Evolutionary conservation across 306 rosid species (phyloP), one percentile per base, ranked within the genome.

Genomic region (Casuarina glauca): DNA sequence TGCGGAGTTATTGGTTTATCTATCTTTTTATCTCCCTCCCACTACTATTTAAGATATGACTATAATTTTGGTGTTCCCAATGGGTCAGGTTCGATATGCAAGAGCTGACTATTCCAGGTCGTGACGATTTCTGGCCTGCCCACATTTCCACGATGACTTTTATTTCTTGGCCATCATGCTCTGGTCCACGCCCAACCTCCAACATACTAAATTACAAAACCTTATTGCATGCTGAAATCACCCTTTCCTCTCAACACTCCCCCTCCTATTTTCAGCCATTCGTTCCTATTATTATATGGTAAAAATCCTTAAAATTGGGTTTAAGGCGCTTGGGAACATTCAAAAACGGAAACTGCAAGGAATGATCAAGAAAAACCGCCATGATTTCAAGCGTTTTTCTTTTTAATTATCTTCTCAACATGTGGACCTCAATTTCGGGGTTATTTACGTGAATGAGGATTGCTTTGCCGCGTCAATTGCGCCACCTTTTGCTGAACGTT

Each of bases 381-480:
- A 52, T 54, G 48, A 66, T 66, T 42, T 32, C 11, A 69, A 66
- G 32, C 49, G 51, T 15, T 20, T 45, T 1, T 20, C 9, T 4
- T 13, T 44, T 26, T 2, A 3, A 70, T 16, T 36, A 20, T 61
- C 32, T 19, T 52, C 57, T 3, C 2, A 67, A 79, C 7, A 0
- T 2, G 51, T 39, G 7, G 73, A 70, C 45, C 38, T 8, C 32
- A 2, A 26, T 42, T 2, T 70, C 78, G 20, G 5, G 10, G 63
- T 48, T 82, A 86, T 86, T 81, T 88, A 84, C 80, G 60, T 54
- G 11, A 69, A 48, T 1, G 60, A 32, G 42, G 62, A 62, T 83
- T 80, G 69, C 84, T 83, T 81, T n/a, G 52, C 80, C 78, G 85
- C 93, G 91, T 85, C 68, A 80, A 90, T 80, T 51, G 67, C 80